Percentiles rank a stretch among this genome's conserved stretches.
Evolutionary conservation across 2,329 filamentous ascomycete species (phyloP).

Genomic region (Verticillium longisporum): DNA sequence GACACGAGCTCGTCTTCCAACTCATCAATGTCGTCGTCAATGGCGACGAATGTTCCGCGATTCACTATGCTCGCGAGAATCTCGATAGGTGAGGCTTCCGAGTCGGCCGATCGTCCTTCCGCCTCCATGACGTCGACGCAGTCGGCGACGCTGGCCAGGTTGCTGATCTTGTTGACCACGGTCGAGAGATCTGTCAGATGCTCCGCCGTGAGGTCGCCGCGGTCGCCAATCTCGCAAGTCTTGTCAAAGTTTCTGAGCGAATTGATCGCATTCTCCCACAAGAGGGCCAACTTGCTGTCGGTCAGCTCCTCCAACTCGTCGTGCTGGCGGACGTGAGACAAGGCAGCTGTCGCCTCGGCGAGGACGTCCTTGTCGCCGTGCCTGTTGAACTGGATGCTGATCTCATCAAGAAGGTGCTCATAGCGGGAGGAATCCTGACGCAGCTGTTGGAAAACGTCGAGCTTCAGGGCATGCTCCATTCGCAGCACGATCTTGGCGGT

Average conservation of each 20-base stretch:
- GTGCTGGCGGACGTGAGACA: slow-evolving; percentile 78
- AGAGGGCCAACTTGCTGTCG: slow-evolving; percentile 67
- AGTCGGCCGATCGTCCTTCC: slow-evolving; percentile 39
- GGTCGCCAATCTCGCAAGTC: slow-evolving; percentile 62
- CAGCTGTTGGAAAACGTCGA: slow-evolving; percentile 82
- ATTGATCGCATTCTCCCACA: slow-evolving; percentile 82
- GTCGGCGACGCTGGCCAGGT: slow-evolving; percentile 72
- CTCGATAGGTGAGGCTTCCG: slow-evolving; percentile 50
- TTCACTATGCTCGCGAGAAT: slow-evolving; percentile 66
- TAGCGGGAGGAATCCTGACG: slow-evolving; percentile 81
- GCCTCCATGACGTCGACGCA: slow-evolving; percentile 70
- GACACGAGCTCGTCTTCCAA: slow-evolving; percentile 73
- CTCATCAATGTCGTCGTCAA: slow-evolving; percentile 64
- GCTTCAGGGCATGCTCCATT: slow-evolving; percentile 77
- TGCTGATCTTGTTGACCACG: slow-evolving; percentile 71
- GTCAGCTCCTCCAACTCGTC: slow-evolving; percentile 85
- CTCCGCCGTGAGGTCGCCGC: slow-evolving; percentile 60
- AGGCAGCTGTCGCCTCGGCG: slow-evolving; percentile 72
- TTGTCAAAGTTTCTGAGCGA: slow-evolving; percentile 65
- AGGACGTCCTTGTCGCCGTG: slow-evolving; percentile 84
- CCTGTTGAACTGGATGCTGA: slow-evolving; percentile 89
- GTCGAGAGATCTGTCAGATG: slow-evolving; percentile 66
- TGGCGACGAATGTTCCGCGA: slow-evolving; percentile 63
- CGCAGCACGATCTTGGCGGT: slow-evolving; percentile 81
- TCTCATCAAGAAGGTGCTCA: slow-evolving; percentile 76